Evolutionary conservation across 1,139 yeast genomes (phyloP).

Genomic region (Citeromyces siamensis): DNA sequence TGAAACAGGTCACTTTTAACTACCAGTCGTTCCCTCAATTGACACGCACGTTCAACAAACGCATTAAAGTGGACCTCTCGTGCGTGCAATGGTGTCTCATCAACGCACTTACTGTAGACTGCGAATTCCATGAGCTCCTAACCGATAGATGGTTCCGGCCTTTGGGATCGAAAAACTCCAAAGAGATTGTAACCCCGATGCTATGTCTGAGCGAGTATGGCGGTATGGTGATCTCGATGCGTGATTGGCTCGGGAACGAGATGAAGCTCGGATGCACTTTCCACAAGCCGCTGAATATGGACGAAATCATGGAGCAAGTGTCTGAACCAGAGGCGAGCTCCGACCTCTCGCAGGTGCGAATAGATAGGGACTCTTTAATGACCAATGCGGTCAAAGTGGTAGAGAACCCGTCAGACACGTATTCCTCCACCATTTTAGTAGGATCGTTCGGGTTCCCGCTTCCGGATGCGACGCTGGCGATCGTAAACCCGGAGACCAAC

Average conservation of each 20-base stretch:
- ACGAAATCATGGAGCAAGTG: constrained; percentile 12
- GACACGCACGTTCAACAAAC: constrained; percentile 70
- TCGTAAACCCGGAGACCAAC: constrained; percentile 86
- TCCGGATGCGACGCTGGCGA: constrained; percentile 88
- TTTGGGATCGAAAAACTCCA: constrained; percentile 69
- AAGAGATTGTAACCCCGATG: constrained; percentile 80
- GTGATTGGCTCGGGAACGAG: constrained; percentile 78
- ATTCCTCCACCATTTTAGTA: constrained; percentile 45
- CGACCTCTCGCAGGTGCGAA: constrained; percentile 50
- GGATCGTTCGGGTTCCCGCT: constrained; percentile 93
- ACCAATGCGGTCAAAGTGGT: constrained; percentile 67
- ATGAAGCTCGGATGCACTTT: constrained; percentile 42
- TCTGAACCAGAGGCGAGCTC: constrained; percentile 11
- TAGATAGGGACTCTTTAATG: constrained; percentile 73
- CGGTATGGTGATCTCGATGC: constrained; percentile 84
- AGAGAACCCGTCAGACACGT: constrained; percentile 29
- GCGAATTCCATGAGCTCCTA: constrained; percentile 83
- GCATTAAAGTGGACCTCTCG: constrained; percentile 66
- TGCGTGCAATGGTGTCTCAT: constrained; percentile 83
- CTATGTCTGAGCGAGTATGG: constrained; percentile 88
- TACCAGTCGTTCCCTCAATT: constrained; percentile 85
- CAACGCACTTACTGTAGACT: constrained; percentile 85
- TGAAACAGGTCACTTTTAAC: constrained; percentile 86
- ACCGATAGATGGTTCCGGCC: constrained; percentile 92
- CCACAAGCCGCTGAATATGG: constrained; percentile 19